A percentile compares a stretch with the other conserved stretches of the same genome.
Conservation (phyloP, 495 filamentous ascomycete species). For the Penicillium silybi region DNA sequence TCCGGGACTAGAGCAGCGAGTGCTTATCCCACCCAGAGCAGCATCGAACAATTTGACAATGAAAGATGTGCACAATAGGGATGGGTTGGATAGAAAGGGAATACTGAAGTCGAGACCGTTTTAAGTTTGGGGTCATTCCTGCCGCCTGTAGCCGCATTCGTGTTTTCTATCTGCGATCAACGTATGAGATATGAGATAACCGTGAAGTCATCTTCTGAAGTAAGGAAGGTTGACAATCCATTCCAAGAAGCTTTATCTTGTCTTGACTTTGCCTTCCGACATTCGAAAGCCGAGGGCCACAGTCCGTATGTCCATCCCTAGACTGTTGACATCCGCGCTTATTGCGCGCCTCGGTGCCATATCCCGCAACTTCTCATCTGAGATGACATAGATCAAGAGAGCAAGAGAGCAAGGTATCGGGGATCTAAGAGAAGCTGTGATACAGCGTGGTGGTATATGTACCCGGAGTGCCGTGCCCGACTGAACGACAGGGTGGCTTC, state of each 20-base stretch:
- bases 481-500: background rate
- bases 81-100: too few species aligned
- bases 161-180: background rate
- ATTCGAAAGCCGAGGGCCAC: background rate
- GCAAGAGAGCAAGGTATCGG: background rate
- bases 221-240: background rate
- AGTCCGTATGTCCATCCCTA: background rate
- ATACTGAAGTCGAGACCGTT: background rate
- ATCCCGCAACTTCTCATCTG: background rate
- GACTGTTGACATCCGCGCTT: background rate
- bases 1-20: background rate
- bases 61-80: background rate
- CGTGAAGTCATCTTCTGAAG: conserved; percentile 1
- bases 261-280: background rate
- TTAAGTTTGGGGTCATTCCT: conserved; percentile 15
- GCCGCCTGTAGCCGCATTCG: background rate
- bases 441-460: background rate
- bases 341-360: background rate
- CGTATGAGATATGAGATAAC: conserved; percentile 7
- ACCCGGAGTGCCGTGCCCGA: background rate
- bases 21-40: background rate
- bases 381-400: background rate
- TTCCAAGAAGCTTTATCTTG: background rate
- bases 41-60: background rate
- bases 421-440: background rate